phyloP scores from a whole-genome alignment of 23 red algal genomes.

The Gracilaria gracilis region DNA sequence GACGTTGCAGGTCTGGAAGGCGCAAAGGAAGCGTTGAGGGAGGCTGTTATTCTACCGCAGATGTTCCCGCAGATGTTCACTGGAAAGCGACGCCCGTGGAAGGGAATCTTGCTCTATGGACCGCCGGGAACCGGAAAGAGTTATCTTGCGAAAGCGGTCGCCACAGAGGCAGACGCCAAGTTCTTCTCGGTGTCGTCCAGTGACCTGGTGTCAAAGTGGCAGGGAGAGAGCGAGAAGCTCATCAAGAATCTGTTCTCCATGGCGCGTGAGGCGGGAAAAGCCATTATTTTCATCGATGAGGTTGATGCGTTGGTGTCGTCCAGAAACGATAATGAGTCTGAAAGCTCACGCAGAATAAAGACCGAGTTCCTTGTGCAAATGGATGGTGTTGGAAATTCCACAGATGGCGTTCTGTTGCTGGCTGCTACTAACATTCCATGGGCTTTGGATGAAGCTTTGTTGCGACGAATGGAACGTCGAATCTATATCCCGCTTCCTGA shows the following conservation, averaged over 20 bases:
- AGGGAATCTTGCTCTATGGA: constrained; percentile 97
- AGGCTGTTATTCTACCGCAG: constrained; percentile 96
- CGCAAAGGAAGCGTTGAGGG: constrained; percentile 96
- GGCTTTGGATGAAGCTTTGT: constrained; percentile 93
- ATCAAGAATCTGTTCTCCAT: constrained; percentile 92
- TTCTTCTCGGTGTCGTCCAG: constrained; percentile 94
- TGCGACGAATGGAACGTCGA: constrained; percentile 94
- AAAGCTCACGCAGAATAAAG: constrained; percentile 94
- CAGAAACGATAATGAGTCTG: constrained; percentile 87
- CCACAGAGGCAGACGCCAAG: constrained; percentile 91
- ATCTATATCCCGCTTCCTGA: constrained; percentile 99
- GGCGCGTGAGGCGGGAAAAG: constrained; percentile 77
- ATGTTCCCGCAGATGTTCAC: constrained; percentile 93
- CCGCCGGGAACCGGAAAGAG: constrained; percentile 99
- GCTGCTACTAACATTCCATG: constrained; percentile 99
- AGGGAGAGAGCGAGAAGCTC: constrained; percentile 97
- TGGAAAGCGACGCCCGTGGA: constrained; percentile 95
- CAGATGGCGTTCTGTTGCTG: constrained; percentile 84
- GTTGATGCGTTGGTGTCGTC: constrained; percentile 94
- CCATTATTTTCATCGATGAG: constrained; percentile 99
- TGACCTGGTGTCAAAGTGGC: constrained; percentile 97
- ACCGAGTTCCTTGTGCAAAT: constrained; percentile 99
- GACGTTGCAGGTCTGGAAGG: constrained; percentile 97
- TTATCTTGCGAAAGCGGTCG: constrained; percentile 98
- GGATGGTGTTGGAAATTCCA: constrained; percentile 89